Evolutionary conservation across 306 rosid genomes (phyloP), one percentile per base, ranked within the genome.

Genomic region (Inga laurina): DNA sequence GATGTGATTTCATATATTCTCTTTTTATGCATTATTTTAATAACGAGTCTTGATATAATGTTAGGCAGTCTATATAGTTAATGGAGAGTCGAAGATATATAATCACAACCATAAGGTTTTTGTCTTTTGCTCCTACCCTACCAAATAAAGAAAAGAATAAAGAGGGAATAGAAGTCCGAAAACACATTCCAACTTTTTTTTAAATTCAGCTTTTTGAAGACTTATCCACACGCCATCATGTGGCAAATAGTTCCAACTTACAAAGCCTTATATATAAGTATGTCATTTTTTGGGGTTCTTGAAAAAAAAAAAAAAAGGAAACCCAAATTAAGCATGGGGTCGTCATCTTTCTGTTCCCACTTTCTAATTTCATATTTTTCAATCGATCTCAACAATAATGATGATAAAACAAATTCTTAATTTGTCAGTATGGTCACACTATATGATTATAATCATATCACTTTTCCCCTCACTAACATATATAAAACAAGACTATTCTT

Each of bases 271-370:
- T 3, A 32, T 76, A 59, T 22, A 59, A 70, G 82, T 44, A 82
- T 49, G 39, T 76, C 84, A 77, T 85, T 85, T 32, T 90, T 83
- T 74, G 75, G 84, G 83, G 76, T 82, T 82, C 54, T 44, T 32
- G 34, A 32, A 2, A 1, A 32, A 0, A 19, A 54, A 54, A 78
- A 61, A 88, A 86, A 75, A 83, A 86, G 3, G 34, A 32, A 44
- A 51, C 82, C 86, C 16, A 49, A 13, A 48, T 32, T 32, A 49
- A 11, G 18, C 15, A 32, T 69, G 76, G 64, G 56, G 76, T 59
- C 80, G 62, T 78, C 88, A 54, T 54, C 81, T 86, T 84, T 81
- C 59, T 16, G 32, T 43, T 80, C 67, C 85, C 90, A 90, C 88
- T 82, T 71, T 74, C 62, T 16, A 32, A 66, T 76, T 49, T 78